Base-by-base conservation (phyloP, 768 basidiomycete genomes). In the Phylloporus scabripes region DNA sequence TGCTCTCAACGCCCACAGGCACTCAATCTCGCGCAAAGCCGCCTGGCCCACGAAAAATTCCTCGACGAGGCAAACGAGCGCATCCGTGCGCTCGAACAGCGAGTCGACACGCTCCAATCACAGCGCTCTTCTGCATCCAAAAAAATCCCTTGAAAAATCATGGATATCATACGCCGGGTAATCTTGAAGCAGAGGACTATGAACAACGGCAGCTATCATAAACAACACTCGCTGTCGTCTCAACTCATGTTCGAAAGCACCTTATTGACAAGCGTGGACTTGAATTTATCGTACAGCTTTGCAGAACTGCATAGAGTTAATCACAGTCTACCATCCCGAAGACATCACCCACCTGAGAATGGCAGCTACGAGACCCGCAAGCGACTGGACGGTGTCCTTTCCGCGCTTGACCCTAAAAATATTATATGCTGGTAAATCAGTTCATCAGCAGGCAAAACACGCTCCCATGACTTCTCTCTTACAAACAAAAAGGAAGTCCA, bases 401-500 rank as follows among this genome's bases (percentile, higher is more conserved):
- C 74, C 83, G 17, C 80, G 75, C 57, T 80, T 78, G 52, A 91
- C 58, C 50, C 74, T 72, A 72, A 91, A 90, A n/a, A 91, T 66
- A 46, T 89, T 83, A 61, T 86, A 92, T 6, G 86, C 89, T 92
- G 59, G 45, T 33, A 42, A 52, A n/a, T 39, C 33, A 21, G 14
- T 26, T 1, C 17, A 51, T 63, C 48, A 52, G 38, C 31, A 48
- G 31, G 21, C 43, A 36, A 42, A 49, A 29, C 9, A 41, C n/a
- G 15, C 26, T 55, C 49, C 26, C 71, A 72, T 58, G 4, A 1
- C 29, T 3, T 42, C 17, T 11, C 9, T 52, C 79, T 68, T 62
- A 92, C 89, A 90, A 62, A 91, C 90, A 68, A 92, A 92, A 59
- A 90, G 80, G 52, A 92, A 70, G 65, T 92, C 90, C 87, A 91